Percentiles rank a stretch among this genome's conserved stretches.
phyloP scores from a whole-genome alignment of 2,329 filamentous ascomycete genomes.

The Emergomyces pasteurianus region DNA sequence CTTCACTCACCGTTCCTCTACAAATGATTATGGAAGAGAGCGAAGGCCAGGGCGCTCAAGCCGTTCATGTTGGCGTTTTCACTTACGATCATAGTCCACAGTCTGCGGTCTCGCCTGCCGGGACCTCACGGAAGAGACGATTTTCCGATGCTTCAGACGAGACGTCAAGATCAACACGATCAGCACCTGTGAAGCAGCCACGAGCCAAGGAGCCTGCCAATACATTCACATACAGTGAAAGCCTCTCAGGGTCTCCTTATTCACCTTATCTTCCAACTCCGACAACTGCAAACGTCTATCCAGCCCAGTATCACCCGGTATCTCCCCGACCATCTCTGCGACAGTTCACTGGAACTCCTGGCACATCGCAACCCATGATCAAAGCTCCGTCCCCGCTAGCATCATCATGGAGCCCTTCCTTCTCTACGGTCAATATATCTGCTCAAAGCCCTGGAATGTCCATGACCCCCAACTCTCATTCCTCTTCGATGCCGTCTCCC shows the following conservation, averaged over 20 bases:
- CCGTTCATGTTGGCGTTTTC: conserved; percentile 49
- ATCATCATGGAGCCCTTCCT: conserved; percentile 37
- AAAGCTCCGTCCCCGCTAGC: conserved; percentile 39
- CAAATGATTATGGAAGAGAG: conserved; percentile 49
- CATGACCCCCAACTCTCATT: conserved; percentile 24
- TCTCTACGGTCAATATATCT: conserved; percentile 34
- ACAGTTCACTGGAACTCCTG: conserved; percentile 31
- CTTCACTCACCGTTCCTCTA: conserved; percentile 46
- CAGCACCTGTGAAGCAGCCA: conserved; percentile 35
- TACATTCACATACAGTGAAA: conserved; percentile 42
- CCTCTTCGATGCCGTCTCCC: conserved; percentile 35
- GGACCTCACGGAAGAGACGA: conserved; percentile 45
- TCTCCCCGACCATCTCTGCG: conserved; percentile 31
- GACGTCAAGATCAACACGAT: conserved; percentile 38
- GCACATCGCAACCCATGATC: conserved; percentile 31
- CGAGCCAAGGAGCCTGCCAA: conserved; percentile 38
- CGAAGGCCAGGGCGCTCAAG: conserved; percentile 38
- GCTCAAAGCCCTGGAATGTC: conserved; percentile 34
- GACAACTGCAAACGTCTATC: conserved; percentile 29
- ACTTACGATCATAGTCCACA: conserved; percentile 42
- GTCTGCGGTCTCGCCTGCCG: conserved; percentile 27
- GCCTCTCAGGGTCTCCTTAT: conserved; percentile 38
- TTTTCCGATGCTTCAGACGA: conserved; percentile 40
- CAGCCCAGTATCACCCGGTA: conserved; percentile 24
- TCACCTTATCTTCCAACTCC: conserved; percentile 41